Evolutionary conservation across 2,329 filamentous ascomycete species (phyloP).

Genomic region (Sclerotinia sclerotiorum): DNA sequence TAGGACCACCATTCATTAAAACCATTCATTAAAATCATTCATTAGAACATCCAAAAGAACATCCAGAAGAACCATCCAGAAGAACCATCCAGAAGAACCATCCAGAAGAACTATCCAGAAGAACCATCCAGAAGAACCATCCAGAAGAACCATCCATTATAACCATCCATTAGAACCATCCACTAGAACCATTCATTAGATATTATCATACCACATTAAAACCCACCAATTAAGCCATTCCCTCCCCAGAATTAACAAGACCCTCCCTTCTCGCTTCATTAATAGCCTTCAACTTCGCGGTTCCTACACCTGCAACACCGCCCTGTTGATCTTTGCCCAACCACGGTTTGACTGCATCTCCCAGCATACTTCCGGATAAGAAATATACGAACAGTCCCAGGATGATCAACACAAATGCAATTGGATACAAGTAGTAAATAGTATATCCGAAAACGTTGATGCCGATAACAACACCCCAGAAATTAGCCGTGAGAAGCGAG

Average conservation of each 20-base stretch:
- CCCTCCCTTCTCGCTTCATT: conserved; percentile 49
- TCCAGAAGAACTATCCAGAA: not conserved
- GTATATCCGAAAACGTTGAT: conserved; percentile 77
- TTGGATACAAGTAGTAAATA: conserved; percentile 90
- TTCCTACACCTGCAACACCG: conserved; percentile 78
- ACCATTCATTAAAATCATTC: not conserved
- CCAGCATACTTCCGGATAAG: conserved; percentile 74
- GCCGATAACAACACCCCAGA: conserved; percentile 95
- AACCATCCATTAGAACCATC: not conserved
- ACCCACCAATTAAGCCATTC: conserved; percentile 3
- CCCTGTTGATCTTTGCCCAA: conserved; percentile 81
- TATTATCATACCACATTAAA: not conserved
- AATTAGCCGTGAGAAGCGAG: conserved; percentile 87
- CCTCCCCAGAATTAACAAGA: conserved; percentile 23
- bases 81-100: not conserved
- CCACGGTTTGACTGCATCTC: conserved; percentile 94
- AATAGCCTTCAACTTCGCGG: conserved; percentile 75
- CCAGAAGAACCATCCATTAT: not conserved
- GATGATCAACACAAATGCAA: conserved; percentile 92
- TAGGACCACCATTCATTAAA: not conserved
- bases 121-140: too few species aligned
- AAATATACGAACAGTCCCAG: conserved; percentile 86
- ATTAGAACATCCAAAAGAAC: too few species aligned
- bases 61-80: not conserved
- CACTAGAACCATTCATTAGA: not conserved